Conservation (phyloP, 768 basidiomycete species). For the Neoboletus brunneissimus region DNA sequence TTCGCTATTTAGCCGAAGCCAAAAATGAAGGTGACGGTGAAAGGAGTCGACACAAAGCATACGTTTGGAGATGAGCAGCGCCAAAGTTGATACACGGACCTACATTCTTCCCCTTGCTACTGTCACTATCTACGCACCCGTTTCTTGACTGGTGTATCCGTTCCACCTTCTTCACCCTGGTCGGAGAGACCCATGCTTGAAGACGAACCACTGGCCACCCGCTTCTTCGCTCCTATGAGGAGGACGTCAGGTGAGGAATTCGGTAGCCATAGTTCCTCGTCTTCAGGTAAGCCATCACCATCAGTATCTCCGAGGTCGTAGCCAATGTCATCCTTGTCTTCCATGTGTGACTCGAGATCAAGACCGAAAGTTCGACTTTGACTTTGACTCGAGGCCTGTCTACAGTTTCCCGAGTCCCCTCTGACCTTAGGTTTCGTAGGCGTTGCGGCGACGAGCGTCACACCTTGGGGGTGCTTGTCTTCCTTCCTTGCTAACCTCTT, state of each 20-base stretch:
- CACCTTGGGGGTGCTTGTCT: conserved; percentile 7
- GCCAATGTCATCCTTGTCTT: background rate
- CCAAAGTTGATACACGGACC: conserved; percentile 2
- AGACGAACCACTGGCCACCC: conserved; percentile 24
- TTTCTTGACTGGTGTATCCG: conserved; percentile 28
- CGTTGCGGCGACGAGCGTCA: conserved; percentile 53
- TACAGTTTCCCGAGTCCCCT: conserved; percentile 5
- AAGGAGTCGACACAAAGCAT: background rate
- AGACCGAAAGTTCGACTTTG: conserved; percentile 6
- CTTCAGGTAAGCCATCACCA: conserved; percentile 8
- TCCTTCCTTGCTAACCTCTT: conserved; percentile 9
- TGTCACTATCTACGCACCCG: conserved; percentile 16
- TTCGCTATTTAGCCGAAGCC: background rate
- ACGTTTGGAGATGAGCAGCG: background rate
- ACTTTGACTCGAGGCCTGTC: conserved; percentile 6
- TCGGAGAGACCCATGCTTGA: conserved; percentile 25
- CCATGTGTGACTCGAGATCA: background rate
- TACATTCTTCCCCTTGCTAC: background rate
- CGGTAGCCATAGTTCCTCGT: conserved; percentile 42
- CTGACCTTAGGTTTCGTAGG: conserved; percentile 41
- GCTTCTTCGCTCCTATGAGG: conserved; percentile 30
- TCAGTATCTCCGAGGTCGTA: conserved; percentile 1
- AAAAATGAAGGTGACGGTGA: background rate
- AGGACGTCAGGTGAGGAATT: conserved; percentile 42
- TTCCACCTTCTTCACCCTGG: conserved; percentile 7